A percentile compares a stretch with the other conserved stretches of the same genome.
Evolutionary conservation across 1,284 basidiomycete species (phyloP).

Genomic region (Cutaneotrichosporon sp.): DNA sequence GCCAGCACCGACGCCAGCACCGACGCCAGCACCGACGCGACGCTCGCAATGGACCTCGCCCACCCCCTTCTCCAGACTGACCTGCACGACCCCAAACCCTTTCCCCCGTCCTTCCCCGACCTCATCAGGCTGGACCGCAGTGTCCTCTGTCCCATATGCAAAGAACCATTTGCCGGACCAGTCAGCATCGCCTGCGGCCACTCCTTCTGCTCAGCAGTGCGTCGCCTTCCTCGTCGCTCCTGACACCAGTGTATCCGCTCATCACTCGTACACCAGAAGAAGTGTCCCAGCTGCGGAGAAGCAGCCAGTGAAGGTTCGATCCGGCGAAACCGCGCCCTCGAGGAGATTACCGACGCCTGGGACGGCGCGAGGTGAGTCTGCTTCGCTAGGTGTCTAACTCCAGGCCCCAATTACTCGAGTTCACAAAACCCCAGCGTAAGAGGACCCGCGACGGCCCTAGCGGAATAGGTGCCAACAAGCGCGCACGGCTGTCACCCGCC

Average conservation of each 20-base stretch:
- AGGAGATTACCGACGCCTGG: constrained; percentile 45
- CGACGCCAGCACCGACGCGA: too few relatives aligned
- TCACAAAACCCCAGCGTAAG: constrained; percentile 9
- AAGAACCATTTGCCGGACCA: constrained; percentile 38
- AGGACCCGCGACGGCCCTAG: neutral
- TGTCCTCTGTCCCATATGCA: constrained; percentile 42
- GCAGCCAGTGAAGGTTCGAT: constrained; percentile 35
- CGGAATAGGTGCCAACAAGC: neutral
- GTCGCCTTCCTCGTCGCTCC: constrained; percentile 7
- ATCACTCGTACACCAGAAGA: constrained; percentile 28
- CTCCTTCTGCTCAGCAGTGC: constrained; percentile 46
- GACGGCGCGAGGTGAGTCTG: constrained; percentile 35
- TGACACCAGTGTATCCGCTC: constrained; percentile 37
- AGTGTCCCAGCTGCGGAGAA: constrained; percentile 40
- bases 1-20: too few relatives aligned
- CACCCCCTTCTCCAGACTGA: constrained; percentile 34
- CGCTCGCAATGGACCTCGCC: constrained; percentile 29
- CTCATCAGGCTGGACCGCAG: constrained; percentile 36
- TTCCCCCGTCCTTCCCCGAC: constrained; percentile 31
- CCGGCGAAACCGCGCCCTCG: constrained; percentile 41
- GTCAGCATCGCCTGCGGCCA: constrained; percentile 46
- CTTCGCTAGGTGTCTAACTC: constrained; percentile 1
- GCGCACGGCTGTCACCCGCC: neutral
- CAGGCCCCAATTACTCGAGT: constrained; percentile 14
- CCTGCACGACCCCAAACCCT: constrained; percentile 30